These are phyloP conservation scores for Silene coronaria DNA, from an alignment of 179 eudicot genomes.

Conservation along the genomic window DNA sequence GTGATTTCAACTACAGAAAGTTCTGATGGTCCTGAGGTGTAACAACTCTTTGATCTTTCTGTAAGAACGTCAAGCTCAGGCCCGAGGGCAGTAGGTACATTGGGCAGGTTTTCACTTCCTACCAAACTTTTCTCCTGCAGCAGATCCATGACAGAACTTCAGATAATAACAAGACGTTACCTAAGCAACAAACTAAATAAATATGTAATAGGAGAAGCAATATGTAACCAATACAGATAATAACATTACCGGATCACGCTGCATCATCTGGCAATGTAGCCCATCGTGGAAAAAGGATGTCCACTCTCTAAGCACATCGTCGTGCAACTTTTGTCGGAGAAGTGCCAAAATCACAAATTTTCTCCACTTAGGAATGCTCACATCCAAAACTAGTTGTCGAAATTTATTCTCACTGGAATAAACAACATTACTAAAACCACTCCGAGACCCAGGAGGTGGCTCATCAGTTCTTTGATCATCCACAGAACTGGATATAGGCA, in stretches of 20 bases:
- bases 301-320: conserved; percentile 60
- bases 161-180: not conserved
- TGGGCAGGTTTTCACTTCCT: conserved; percentile 26
- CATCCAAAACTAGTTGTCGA: conserved; percentile 29
- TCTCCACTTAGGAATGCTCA: conserved; percentile 26
- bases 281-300: conserved; percentile 39
- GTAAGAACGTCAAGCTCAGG: conserved; percentile 30
- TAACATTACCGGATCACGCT: conserved; percentile 35
- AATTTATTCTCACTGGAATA: conserved; percentile 26
- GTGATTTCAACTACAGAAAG: conserved; percentile 38
- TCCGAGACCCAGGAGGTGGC: conserved; percentile 44
- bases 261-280: conserved; percentile 32
- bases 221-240: not conserved
- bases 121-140: conserved; percentile 35
- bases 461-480: conserved; percentile 32
- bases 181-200: conserved; percentile 3
- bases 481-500: conserved; percentile 18
- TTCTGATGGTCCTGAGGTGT: conserved; percentile 38
- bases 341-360: conserved; percentile 45
- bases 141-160: conserved; percentile 12
- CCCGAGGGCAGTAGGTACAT: conserved; percentile 15
- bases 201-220: not conserved
- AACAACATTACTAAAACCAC: conserved; percentile 21
- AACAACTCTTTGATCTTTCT: conserved; percentile 38
- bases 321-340: conserved; percentile 65